Base-by-base conservation (phyloP, 2,329 filamentous ascomycete species). In the Diplocarpon rosae region DNA sequence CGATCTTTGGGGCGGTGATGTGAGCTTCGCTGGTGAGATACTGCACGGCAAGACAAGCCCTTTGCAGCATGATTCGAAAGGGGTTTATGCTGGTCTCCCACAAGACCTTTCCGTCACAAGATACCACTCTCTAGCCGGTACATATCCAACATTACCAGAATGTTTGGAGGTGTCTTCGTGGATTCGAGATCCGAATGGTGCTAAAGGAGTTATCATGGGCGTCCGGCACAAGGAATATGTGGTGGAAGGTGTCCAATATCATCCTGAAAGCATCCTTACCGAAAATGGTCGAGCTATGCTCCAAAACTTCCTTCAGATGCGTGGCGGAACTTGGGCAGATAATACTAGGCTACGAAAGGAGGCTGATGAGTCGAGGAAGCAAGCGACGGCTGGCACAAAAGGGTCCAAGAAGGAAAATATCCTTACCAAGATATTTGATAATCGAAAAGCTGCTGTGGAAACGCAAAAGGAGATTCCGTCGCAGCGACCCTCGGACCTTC, bases 211-310 rank as follows among this genome's bases (percentile, higher is more conserved):
- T 48, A 98, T 98, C 56, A 95, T 96, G 83, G 92, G 92, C 37
- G 85, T 98, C 37, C 81, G 92, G 37, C 92, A 98, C 69, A 95
- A 90, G 68, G 77, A 92, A 59, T 84, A 82, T 58, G 76, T 85
- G 1, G 73, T 96, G n/a, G 92, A 98, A 64, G 92, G 89, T 33
- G 92, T 98, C 13, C 92, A 98, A 61, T 98, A 96, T 57, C 92
- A 98, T 56, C 92, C 92, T 0, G 92, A 98, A 66, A 96, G 90
- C 62, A 98, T 98, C 46, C 69, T 98, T 41, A 95, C 90, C 0
- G 87, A 84, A 37, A 79, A 92, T 47, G 92, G 93, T 3, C 80
- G 89, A 30, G 67, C 75, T 30, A 95, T 98, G 85, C 77, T 98
- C 61, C 81, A 79, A 60, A 98, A 96, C 65, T 98, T 98, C 63